phyloP scores from a whole-genome alignment of 192 early-diverging fungal genomes.

The Spinellus fusiger region DNA sequence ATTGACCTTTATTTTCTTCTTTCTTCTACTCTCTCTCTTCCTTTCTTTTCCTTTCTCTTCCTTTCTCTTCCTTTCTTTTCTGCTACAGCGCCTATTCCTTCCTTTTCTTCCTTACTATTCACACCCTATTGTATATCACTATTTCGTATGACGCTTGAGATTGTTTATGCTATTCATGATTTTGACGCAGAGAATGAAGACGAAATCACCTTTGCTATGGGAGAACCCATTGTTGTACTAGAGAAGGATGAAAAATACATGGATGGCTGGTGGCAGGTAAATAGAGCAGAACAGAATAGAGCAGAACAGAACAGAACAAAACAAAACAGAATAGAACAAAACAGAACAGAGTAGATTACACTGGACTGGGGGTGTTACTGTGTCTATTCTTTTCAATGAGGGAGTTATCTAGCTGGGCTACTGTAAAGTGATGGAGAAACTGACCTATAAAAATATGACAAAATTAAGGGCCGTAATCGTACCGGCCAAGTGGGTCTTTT shows the following conservation, averaged over 20 bases:
- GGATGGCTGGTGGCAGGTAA: conserved; percentile 82
- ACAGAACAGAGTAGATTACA: too few species aligned
- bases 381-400: too few species aligned
- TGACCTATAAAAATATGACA: background rate
- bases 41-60: background rate
- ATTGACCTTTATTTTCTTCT: background rate
- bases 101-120: too few species aligned
- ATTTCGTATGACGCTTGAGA: conserved; percentile 13
- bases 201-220: conserved; percentile 58
- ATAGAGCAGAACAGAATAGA: too few species aligned
- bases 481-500: conserved; percentile 66
- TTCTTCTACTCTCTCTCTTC: background rate
- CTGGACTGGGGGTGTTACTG: too few species aligned
- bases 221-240: conserved; percentile 63
- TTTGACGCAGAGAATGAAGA: conserved; percentile 61
- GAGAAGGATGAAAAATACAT: conserved; percentile 64
- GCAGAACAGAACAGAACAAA: too few species aligned
- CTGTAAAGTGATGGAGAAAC: too few species aligned
- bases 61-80: background rate
- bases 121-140: background rate
- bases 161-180: conserved; percentile 50
- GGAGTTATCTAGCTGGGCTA: too few species aligned
- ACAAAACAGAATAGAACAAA: too few species aligned
- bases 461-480: conserved; percentile 51
- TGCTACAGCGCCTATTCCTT: background rate